Evolutionary conservation across 257 asterid genomes (phyloP).

Genomic region (Gynochthodes officinalis): DNA sequence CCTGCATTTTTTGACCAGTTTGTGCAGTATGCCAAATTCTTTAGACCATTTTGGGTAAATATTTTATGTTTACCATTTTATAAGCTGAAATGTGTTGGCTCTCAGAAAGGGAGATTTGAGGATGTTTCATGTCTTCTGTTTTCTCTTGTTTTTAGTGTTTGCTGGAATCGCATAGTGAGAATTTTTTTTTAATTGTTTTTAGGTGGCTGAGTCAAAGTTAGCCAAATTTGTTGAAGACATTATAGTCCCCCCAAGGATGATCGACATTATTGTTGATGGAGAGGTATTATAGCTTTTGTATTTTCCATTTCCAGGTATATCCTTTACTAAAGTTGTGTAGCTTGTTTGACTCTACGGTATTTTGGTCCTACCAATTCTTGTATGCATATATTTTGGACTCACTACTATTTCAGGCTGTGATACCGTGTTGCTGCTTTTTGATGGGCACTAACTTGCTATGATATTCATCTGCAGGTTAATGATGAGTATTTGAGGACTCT

Average conservation of each 20-base stretch:
- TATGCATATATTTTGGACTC: neutral
- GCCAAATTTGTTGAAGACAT: constrained; percentile 97
- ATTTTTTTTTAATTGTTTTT: constrained; percentile 18
- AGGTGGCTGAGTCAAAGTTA: constrained; percentile 94
- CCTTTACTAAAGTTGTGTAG: neutral
- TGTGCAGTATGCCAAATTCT: neutral
- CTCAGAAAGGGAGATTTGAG: neutral
- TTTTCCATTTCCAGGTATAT: neutral
- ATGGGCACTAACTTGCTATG: constrained; percentile 22
- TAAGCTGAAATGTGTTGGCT: neutral
- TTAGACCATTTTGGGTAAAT: neutral
- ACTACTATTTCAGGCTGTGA: neutral
- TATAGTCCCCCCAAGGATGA: constrained; percentile 95
- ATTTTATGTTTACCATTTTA: neutral
- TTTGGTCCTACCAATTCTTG: neutral
- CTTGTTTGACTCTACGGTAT: neutral
- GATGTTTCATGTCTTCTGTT: constrained; percentile 5
- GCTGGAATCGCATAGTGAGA: neutral
- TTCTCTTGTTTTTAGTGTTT: constrained; percentile 14
- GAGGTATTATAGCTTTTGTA: constrained; percentile 58
- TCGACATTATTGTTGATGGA: constrained; percentile 88
- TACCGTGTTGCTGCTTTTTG: constrained; percentile 6
- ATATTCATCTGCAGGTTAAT: constrained; percentile 59
- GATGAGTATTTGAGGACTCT: constrained; percentile 91
- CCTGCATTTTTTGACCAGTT: neutral